Conservation (phyloP, 176 grass and related monocot species). For the Hsuehochloa calcarea region DNA sequence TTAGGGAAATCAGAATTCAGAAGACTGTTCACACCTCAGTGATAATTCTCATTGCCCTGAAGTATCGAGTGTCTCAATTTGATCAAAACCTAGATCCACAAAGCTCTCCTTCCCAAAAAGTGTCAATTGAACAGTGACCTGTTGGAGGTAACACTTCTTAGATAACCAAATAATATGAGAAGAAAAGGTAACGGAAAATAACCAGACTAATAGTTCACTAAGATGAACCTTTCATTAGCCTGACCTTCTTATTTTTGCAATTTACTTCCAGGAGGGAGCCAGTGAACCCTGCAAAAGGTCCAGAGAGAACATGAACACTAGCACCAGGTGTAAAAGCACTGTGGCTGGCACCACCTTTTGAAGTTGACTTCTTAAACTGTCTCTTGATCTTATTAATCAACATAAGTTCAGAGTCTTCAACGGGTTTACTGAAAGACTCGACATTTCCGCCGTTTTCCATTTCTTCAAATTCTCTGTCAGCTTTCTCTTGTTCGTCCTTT, state of each 20-base stretch:
- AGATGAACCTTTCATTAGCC: not conserved
- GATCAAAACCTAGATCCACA: constrained; percentile 82
- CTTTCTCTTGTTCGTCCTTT: constrained; percentile 74
- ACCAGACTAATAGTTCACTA: not conserved
- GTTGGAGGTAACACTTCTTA: constrained; percentile 31
- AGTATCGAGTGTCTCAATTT: constrained; percentile 57
- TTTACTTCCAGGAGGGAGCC: constrained; percentile 66
- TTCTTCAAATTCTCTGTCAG: constrained; percentile 64
- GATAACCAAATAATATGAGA: constrained; percentile 25
- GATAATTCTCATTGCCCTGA: constrained; percentile 4
- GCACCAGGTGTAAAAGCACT: constrained; percentile 48
- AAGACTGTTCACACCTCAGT: not conserved
- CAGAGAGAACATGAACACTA: constrained; percentile 60
- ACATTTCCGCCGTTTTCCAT: constrained; percentile 36
- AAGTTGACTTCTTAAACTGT: constrained; percentile 44
- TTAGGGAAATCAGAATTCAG: not conserved
- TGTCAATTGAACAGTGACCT: constrained; percentile 63
- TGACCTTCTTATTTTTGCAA: constrained; percentile 74
- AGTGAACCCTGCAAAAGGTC: constrained; percentile 68
- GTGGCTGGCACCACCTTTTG: constrained; percentile 12
- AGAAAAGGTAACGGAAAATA: constrained; percentile 2
- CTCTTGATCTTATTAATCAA: constrained; percentile 49
- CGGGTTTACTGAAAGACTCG: constrained; percentile 29
- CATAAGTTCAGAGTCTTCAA: constrained; percentile 45
- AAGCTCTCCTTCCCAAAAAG: constrained; percentile 90